phyloP scores from a whole-genome alignment of 371 early-diverging fungal genomes.

The Mucor racemosus region DNA sequence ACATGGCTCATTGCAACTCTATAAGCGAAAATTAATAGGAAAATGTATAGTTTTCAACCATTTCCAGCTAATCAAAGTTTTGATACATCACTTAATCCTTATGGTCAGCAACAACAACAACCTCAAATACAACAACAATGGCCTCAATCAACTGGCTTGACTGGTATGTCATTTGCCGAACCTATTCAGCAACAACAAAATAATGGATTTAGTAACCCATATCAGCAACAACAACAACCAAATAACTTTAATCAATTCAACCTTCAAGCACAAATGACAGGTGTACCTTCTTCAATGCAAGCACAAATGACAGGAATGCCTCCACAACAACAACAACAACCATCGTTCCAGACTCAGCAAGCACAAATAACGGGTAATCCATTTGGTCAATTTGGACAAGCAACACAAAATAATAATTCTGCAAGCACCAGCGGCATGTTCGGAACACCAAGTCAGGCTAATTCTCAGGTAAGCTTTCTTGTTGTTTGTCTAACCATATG shows the following conservation, averaged over 20 bases:
- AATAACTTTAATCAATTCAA: constrained; percentile 16
- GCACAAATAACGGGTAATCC: constrained; percentile 25
- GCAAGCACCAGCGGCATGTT: constrained; percentile 1
- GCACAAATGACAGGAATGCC: constrained; percentile 24
- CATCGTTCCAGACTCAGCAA: constrained; percentile 22
- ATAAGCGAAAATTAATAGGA: neutral
- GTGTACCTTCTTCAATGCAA: constrained; percentile 16
- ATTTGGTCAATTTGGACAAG: constrained; percentile 25
- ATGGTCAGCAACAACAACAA: constrained; percentile 66
- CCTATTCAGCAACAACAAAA: constrained; percentile 49
- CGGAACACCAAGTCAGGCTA: constrained; percentile 13
- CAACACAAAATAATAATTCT: constrained; percentile 12
- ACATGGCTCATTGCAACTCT: neutral
- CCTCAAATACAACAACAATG: constrained; percentile 57
- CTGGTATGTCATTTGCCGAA: constrained; percentile 42
- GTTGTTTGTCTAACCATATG: constrained; percentile 9
- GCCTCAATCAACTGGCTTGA: constrained; percentile 54
- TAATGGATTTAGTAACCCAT: constrained; percentile 18
- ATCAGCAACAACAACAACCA: constrained; percentile 8
- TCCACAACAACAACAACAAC: constrained; percentile 38
- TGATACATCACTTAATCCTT: constrained; percentile 36
- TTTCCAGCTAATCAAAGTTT: constrained; percentile 30
- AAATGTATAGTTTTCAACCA: constrained; percentile 16
- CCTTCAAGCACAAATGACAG: constrained; percentile 38
- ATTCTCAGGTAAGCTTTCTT: neutral